Evolutionary conservation across 495 filamentous ascomycete species (phyloP).

Genomic region (Coniosporium apollinis): DNA sequence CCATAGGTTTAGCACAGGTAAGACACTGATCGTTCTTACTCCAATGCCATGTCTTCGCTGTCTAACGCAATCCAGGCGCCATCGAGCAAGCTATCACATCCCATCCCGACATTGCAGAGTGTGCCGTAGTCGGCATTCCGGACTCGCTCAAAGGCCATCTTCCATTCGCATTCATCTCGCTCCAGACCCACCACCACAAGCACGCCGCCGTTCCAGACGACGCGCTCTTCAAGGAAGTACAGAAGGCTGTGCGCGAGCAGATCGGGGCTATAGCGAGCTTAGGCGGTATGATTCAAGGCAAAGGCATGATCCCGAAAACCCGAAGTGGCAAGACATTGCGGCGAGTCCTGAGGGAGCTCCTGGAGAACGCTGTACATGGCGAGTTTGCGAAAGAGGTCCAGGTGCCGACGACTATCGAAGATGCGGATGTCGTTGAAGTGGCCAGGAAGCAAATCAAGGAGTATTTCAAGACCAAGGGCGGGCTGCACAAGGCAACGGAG

Average conservation of each 20-base stretch:
- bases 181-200: slow-evolving; percentile 32
- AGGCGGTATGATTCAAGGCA: slow-evolving; percentile 68
- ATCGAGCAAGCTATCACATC: slow-evolving; percentile 83
- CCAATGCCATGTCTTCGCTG: background rate
- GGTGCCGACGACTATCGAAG: slow-evolving; percentile 45
- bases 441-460: slow-evolving; percentile 36
- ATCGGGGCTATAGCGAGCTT: slow-evolving; percentile 77
- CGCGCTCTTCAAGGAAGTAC: slow-evolving; percentile 42
- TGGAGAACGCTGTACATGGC: slow-evolving; percentile 44
- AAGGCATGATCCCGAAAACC: slow-evolving; percentile 87
- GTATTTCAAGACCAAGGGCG: slow-evolving; percentile 36
- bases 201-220: slow-evolving; percentile 24
- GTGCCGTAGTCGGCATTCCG: slow-evolving; percentile 70
- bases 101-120: slow-evolving; percentile 62
- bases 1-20: slow-evolving; percentile 79
- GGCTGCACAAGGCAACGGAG: slow-evolving; percentile 34
- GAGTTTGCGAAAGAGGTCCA: slow-evolving; percentile 34
- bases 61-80: slow-evolving; percentile 29
- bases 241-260: slow-evolving; percentile 54
- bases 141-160: slow-evolving; percentile 76
- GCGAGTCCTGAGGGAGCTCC: slow-evolving; percentile 59
- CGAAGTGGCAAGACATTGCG: slow-evolving; percentile 75
- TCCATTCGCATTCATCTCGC: slow-evolving; percentile 73
- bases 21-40: slow-evolving; percentile 6
- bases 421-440: slow-evolving; percentile 37